Evolutionary conservation across 371 early-diverging fungal species (phyloP), one percentile per base, ranked within the genome.

Genomic region (Mortierella sp.): DNA sequence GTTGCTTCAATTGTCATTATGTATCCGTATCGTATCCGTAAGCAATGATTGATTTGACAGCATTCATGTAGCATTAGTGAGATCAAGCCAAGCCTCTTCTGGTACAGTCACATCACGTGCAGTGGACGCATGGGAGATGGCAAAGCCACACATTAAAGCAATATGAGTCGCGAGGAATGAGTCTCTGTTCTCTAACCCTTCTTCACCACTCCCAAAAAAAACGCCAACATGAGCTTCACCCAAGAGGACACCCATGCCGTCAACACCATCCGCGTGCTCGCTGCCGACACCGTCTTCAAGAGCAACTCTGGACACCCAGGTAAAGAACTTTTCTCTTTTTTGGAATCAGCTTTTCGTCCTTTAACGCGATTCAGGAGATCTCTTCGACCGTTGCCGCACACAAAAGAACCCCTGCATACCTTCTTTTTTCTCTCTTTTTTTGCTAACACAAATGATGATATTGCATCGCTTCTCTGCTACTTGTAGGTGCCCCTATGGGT

Each of bases 241-340:
- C 76, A 88, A 76, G 90, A 94, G 74, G 97, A 97, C 88, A 85
- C 88, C 75, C 90, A 84, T 75, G 89, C 95, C 73, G 92, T 99
- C 90, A 95, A 99, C 91, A 99, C 99, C 76, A 96, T 99, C 88
- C 95, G 99, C 86, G 92, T 92, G 52, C 92, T 99, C 42, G 95
- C 98, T 38, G 97, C 98, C 60, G 99, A 99, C 90, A 95, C 96
- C 80, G 98, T 99, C 50, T 95, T 96, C 86, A 95, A 95, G 80
- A 97, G 99, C 84, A 96, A 97, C 88, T 97, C 98, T 80, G 99
- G 99, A 24, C 99, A 99, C 89, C 99, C 99, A 75, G 99, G 94
- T 94, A 90, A 84, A 21, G 34, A 21, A 68, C 5, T 68, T 3
- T 2, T 38, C 42, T 38, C 19, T 68, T 24, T 38, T 65, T 68